These are phyloP conservation scores for Trifolium repens DNA, from an alignment of 306 rosid genomes.

Conservation along the genomic window DNA sequence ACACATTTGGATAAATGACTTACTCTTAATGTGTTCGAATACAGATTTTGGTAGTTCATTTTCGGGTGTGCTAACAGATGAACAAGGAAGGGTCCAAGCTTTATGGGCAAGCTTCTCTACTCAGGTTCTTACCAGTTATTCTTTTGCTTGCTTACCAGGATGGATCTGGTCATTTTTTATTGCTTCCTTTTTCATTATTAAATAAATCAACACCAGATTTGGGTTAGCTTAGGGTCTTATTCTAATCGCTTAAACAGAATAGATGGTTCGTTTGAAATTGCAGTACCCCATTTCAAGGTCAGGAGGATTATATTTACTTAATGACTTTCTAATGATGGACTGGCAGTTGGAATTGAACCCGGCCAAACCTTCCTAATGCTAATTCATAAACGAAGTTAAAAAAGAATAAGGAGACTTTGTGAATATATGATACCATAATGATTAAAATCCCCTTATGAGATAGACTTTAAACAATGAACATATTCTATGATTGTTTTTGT, in stretches of 20 bases:
- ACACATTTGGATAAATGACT: conserved; percentile 33
- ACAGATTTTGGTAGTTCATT: conserved; percentile 95
- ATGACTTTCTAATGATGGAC: conserved; percentile 15
- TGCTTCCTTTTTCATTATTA: neutral
- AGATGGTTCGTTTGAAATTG: neutral
- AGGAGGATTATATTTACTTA: neutral
- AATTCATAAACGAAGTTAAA: conserved; percentile 20
- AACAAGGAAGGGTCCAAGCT: conserved; percentile 93
- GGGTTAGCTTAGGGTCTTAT: neutral
- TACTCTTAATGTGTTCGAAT: conserved; percentile 21
- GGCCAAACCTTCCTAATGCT: conserved; percentile 4
- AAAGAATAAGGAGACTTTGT: conserved; percentile 13
- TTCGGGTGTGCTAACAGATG: conserved; percentile 93
- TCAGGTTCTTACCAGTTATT: conserved; percentile 69
- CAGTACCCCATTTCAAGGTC: conserved; percentile 22
- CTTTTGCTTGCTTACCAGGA: conserved; percentile 12
- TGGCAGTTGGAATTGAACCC: neutral
- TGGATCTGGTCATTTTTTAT: conserved; percentile 18
- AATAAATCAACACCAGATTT: conserved; percentile 16
- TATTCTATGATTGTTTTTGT: conserved; percentile 34
- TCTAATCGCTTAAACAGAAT: neutral
- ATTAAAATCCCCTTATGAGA: conserved; percentile 10
- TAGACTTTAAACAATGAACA: conserved; percentile 32
- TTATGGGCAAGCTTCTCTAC: conserved; percentile 99
- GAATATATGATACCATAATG: conserved; percentile 13